These are phyloP conservation scores for Phytophthora colocasiae DNA, from an alignment of 352 stramenopile genomes.

Conservation along the genomic window DNA sequence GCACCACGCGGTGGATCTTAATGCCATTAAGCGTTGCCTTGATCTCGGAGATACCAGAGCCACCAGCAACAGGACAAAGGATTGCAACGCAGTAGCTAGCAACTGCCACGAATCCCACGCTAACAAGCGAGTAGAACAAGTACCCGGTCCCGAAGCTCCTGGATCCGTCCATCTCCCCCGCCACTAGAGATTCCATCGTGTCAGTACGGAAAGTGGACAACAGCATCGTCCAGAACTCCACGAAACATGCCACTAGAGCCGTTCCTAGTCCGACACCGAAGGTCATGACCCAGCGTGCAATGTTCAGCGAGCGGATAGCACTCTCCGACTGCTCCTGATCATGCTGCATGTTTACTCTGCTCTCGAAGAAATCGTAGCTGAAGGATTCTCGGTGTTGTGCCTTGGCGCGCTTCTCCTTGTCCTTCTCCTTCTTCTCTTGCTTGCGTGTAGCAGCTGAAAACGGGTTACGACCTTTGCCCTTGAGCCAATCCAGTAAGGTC, in stretches of 20 bases:
- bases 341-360: constrained; percentile 86
- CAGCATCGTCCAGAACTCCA: constrained; percentile 91
- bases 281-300: constrained; percentile 95
- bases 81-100: constrained; percentile 93
- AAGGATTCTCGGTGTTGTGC: constrained; percentile 88
- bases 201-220: constrained; percentile 91
- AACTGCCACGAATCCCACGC: constrained; percentile 93
- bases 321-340: constrained; percentile 86
- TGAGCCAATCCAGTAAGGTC: constrained; percentile 75
- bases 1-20: constrained; percentile 96
- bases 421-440: constrained; percentile 49
- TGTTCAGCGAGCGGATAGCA: constrained; percentile 78
- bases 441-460: constrained; percentile 38
- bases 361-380: constrained; percentile 91
- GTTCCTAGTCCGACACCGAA: constrained; percentile 95
- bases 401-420: constrained; percentile 81
- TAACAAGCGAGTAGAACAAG: constrained; percentile 91
- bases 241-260: constrained; percentile 92
- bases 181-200: constrained; percentile 89
- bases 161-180: constrained; percentile 52
- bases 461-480: constrained; percentile 47
- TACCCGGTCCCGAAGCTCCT: constrained; percentile 82
- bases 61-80: constrained; percentile 94
- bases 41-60: constrained; percentile 98
- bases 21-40: constrained; percentile 99